phyloP scores from a whole-genome alignment of 768 basidiomycete species.

The Nidularia sp. region DNA sequence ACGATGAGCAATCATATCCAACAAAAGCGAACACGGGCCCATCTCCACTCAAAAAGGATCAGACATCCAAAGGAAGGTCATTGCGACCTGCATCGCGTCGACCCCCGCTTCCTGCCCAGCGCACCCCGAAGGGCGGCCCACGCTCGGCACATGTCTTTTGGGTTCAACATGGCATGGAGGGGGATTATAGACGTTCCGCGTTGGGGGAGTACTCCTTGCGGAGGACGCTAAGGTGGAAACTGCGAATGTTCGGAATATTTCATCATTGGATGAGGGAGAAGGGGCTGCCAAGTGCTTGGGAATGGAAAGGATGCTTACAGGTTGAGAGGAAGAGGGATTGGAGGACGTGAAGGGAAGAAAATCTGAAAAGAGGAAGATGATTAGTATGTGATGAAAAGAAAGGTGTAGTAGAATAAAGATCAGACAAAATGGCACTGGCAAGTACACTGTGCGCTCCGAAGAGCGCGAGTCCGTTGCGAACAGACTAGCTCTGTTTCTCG shows the following conservation, averaged over 20 bases:
- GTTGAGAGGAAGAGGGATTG: no score
- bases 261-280: conserved; percentile 33
- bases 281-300: conserved; percentile 4
- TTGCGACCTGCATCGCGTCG: conserved; percentile 63
- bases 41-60: conserved; percentile 20
- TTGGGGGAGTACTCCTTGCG: conserved; percentile 67
- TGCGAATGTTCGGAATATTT: conserved; percentile 74
- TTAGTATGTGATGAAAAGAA: conserved; percentile 6
- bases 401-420: conserved; percentile 17
- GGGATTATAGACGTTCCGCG: conserved; percentile 69
- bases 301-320: neutral
- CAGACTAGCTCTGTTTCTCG: conserved; percentile 75
- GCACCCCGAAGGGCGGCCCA: conserved; percentile 64
- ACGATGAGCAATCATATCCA: no score
- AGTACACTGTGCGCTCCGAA: conserved; percentile 67
- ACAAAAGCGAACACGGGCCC: no score
- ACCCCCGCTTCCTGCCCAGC: conserved; percentile 75
- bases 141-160: conserved; percentile 53
- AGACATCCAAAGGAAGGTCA: conserved; percentile 91
- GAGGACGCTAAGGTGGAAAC: conserved; percentile 81
- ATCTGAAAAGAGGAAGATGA: conserved; percentile 10
- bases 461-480: conserved; percentile 71
- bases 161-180: conserved; percentile 64
- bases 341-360: no score
- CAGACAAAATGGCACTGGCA: conserved; percentile 90